Conservation (phyloP, 1,139 yeast genomes). For the Yamadazyma triangularis region DNA sequence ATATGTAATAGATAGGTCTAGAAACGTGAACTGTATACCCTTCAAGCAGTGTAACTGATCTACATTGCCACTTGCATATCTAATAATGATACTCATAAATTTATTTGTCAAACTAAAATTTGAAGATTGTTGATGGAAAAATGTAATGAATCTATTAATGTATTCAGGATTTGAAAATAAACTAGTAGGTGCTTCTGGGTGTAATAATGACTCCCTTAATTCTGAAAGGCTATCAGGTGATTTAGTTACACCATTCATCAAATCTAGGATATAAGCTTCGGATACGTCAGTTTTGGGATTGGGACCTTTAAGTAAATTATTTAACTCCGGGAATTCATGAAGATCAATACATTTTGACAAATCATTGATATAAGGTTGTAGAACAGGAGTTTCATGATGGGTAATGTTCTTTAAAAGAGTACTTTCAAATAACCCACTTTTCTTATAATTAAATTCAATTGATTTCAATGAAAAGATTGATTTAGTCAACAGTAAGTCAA, state of each 20-base stretch:
- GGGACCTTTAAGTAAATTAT: no score
- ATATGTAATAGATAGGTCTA: no score
- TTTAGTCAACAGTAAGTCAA: constrained; percentile 1
- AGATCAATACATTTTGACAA: neutral
- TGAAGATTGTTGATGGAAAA: no score
- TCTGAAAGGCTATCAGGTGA: neutral
- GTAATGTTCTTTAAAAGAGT: neutral
- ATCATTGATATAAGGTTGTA: neutral
- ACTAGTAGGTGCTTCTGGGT: neutral
- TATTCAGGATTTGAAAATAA: neutral
- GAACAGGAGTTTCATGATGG: neutral
- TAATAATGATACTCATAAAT: no score
- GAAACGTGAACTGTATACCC: no score
- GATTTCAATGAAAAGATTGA: constrained; percentile 2
- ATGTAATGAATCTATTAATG: neutral
- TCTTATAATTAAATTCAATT: constrained; percentile 3
- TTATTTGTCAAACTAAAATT: no score
- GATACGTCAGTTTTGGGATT: no score
- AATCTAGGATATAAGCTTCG: no score
- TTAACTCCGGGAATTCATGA: neutral
- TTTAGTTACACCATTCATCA: no score
- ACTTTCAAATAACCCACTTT: constrained; percentile 1
- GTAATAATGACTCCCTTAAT: neutral
- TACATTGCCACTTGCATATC: no score
- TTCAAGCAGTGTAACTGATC: no score